These are phyloP conservation scores for Fraxinus dipetala DNA, from an alignment of 305 asterid genomes.

Conservation along the genomic window DNA sequence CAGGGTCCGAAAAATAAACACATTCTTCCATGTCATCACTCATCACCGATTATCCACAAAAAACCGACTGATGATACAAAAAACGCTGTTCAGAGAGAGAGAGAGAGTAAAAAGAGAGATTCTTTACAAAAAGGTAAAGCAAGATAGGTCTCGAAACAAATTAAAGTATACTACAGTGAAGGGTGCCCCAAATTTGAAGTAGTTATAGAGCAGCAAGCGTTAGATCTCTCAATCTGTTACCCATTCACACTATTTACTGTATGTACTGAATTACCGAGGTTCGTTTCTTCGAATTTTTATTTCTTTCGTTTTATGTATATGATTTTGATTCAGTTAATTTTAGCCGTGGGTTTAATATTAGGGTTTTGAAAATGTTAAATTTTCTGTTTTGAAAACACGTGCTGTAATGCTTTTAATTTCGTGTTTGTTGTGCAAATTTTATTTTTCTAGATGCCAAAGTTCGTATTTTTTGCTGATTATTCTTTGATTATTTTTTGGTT, in stretches of 20 bases:
- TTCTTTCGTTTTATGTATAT: background rate
- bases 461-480: background rate
- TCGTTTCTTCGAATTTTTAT: background rate
- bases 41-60: background rate
- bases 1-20: background rate
- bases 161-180: background rate
- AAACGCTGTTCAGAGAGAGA: background rate
- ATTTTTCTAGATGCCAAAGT: background rate
- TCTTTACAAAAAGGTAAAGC: background rate
- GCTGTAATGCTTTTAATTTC: background rate
- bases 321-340: background rate
- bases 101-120: background rate
- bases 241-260: background rate
- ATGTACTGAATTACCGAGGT: background rate
- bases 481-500: background rate
- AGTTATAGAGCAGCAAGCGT: background rate
- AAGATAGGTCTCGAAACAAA: background rate
- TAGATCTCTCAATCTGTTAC: background rate
- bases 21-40: background rate
- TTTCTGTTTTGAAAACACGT: background rate
- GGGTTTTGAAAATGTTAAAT: background rate
- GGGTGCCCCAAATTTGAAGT: background rate
- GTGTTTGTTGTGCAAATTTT: background rate
- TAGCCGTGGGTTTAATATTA: background rate
- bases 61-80: background rate